phyloP scores from a whole-genome alignment of 176 grass and related monocot species.

The Ensete glaucum region DNA sequence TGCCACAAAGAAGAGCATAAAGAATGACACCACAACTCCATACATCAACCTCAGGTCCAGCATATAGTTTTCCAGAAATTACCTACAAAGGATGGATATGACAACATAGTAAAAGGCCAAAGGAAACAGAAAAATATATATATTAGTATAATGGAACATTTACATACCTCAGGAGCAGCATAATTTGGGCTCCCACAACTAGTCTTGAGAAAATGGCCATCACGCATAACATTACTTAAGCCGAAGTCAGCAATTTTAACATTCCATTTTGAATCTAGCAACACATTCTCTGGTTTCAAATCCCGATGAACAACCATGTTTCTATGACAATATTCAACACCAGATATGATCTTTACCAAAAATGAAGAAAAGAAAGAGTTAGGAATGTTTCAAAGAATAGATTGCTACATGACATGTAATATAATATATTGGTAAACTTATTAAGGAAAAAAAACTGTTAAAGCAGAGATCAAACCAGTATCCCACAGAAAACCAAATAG shows the following conservation, averaged over 20 bases:
- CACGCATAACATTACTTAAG: constrained; percentile 93
- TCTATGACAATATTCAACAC: constrained; percentile 92
- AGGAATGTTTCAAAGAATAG: not conserved
- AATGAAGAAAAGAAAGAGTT: not conserved
- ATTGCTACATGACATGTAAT: no score
- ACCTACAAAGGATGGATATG: constrained; percentile 38
- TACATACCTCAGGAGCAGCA: constrained; percentile 83
- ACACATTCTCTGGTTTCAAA: constrained; percentile 86
- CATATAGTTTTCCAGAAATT: constrained; percentile 86
- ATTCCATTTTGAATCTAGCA: constrained; percentile 92
- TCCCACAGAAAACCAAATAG: not conserved
- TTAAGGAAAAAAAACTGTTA: no score
- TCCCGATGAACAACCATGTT: constrained; percentile 97
- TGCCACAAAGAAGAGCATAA: constrained; percentile 97
- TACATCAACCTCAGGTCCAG: constrained; percentile 96
- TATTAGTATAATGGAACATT: constrained; percentile 9
- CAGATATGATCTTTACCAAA: constrained; percentile 76
- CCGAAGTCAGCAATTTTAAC: constrained; percentile 98
- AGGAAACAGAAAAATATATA: constrained; percentile 16
- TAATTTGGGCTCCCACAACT: constrained; percentile 98
- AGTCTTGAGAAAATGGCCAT: constrained; percentile 98
- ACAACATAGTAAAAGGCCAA: not conserved
- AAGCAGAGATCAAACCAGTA: not conserved
- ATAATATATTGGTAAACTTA: no score
- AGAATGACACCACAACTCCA: constrained; percentile 98